phyloP scores from a whole-genome alignment of 768 basidiomycete genomes.

The Psilocybe sp. region DNA sequence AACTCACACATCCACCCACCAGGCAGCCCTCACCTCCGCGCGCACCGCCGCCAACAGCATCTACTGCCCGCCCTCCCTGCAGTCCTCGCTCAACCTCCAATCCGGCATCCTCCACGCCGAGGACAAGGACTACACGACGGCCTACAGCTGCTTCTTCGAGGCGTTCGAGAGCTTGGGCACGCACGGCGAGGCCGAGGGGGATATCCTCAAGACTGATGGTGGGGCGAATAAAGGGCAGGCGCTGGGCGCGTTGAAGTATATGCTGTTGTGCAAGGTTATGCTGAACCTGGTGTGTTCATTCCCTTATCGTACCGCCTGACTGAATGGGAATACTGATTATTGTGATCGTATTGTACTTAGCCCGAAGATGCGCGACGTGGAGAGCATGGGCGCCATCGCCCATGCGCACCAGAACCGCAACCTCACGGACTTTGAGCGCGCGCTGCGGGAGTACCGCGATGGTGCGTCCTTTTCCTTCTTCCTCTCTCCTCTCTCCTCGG shows the following conservation, averaged over 20 bases:
- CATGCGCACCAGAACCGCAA: constrained; percentile 91
- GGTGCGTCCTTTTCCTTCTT: constrained; percentile 36
- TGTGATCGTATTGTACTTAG: constrained; percentile 93
- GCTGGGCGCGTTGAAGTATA: constrained; percentile 90
- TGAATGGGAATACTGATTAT: constrained; percentile 99
- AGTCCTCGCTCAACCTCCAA: constrained; percentile 49
- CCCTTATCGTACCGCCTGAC: too few species aligned
- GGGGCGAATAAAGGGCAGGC: constrained; percentile 27
- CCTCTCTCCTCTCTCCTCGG: neutral
- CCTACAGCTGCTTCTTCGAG: constrained; percentile 96
- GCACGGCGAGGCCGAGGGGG: constrained; percentile 54
- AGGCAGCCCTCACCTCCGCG: constrained; percentile 88
- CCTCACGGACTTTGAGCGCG: constrained; percentile 85
- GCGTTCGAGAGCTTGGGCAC: constrained; percentile 86
- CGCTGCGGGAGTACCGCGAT: constrained; percentile 80
- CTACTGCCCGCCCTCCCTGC: constrained; percentile 64
- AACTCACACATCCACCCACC: neutral
- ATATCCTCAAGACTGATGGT: neutral
- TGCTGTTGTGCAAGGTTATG: constrained; percentile 99
- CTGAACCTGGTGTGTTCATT: constrained; percentile 71
- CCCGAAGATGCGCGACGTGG: constrained; percentile 84
- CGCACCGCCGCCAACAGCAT: constrained; percentile 94
- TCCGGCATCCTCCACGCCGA: constrained; percentile 87
- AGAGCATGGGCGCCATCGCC: constrained; percentile 94
- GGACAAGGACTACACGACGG: constrained; percentile 97